Percentiles rank a stretch among this genome's conserved stretches.
Conservation (phyloP, 2,329 filamentous ascomycete genomes). For the Stromatinia cepivora region DNA sequence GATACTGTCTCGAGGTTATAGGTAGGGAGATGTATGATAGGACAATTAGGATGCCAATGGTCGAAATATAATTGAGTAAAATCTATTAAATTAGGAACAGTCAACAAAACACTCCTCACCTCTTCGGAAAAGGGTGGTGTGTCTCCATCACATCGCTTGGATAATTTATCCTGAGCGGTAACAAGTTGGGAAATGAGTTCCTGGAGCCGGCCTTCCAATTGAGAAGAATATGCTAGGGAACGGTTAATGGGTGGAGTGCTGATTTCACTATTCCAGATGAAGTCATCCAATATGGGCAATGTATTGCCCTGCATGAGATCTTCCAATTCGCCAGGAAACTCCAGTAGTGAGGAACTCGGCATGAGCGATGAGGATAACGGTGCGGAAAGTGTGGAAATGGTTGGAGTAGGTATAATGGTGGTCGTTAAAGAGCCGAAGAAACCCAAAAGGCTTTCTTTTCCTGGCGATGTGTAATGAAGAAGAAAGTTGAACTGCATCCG, state of each 20-base stretch:
- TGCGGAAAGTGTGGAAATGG: neutral
- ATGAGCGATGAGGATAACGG: neutral
- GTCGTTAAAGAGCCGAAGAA: neutral
- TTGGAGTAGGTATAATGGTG: neutral
- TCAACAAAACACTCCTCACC: constrained; percentile 33
- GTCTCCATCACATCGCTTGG: neutral
- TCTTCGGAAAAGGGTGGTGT: neutral
- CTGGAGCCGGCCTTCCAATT: constrained; percentile 10
- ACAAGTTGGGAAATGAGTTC: neutral
- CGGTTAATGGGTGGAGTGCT: neutral
- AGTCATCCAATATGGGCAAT: constrained; percentile 10
- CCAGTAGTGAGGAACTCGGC: neutral
- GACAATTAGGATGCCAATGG: constrained; percentile 22
- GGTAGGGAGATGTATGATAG: constrained; percentile 23
- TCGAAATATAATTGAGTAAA: constrained; percentile 41
- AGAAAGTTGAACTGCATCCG: constrained; percentile 24
- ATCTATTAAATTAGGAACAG: constrained; percentile 44
- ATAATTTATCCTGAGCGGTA: neutral
- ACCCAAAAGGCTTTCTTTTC: neutral
- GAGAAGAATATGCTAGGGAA: neutral
- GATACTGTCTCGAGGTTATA: constrained; percentile 23
- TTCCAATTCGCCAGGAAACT: neutral
- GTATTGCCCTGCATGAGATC: neutral
- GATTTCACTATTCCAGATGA: neutral
- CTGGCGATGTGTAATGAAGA: constrained; percentile 40